Base-by-base conservation (phyloP, 2,329 filamentous ascomycete genomes). In the Rhexocercosporidium sp. region DNA sequence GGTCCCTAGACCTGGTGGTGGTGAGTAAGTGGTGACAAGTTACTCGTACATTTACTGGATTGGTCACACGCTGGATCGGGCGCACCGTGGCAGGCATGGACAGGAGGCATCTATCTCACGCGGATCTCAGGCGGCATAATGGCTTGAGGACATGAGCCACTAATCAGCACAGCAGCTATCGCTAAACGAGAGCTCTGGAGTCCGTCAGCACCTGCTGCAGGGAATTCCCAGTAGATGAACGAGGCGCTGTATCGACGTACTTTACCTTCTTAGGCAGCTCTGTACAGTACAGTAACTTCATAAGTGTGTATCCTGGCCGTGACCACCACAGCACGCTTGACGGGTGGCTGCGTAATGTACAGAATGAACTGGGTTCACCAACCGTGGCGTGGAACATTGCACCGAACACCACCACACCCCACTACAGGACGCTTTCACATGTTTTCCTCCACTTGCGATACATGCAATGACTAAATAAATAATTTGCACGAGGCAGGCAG, bases 301-400 rank as follows among this genome's bases (percentile, higher is more conserved):
- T n/a, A 3, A 20, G n/a, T 3, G 16, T 47, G 9, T 6, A 5
- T 11, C 44, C 18, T 25, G 20, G 12, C 14, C 12, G 54, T 57
- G 34, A 39, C 27, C 34, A 57, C 54, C 25, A 57, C 34, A 8
- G 54, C 54, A 4, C 54, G 25, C 25, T 25, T 12, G 14, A 9
- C 54, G 54, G 54, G 34, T 41, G 54, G 54, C 54, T 57, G 54
- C 54, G 54, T 37, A 57, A 27, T 57, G 54, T 41, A 39, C 31
- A 57, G 54, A 57, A 39, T 57, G 54, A 14, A 41, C 3, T 27
- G 22, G 29, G 22, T 51, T 29, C 9, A 51, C 22, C 11, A 29
- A 5, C 4, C 22, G 22, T 37, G 53, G 31, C 31, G n/a, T 31
- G 31, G 31, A 41, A 57, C 34, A 41, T 57, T 27, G 11, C 34